Percentiles rank a stretch among this genome's conserved stretches.
phyloP scores from a whole-genome alignment of 1,284 basidiomycete genomes.

The Ustilago bromivora region DNA sequence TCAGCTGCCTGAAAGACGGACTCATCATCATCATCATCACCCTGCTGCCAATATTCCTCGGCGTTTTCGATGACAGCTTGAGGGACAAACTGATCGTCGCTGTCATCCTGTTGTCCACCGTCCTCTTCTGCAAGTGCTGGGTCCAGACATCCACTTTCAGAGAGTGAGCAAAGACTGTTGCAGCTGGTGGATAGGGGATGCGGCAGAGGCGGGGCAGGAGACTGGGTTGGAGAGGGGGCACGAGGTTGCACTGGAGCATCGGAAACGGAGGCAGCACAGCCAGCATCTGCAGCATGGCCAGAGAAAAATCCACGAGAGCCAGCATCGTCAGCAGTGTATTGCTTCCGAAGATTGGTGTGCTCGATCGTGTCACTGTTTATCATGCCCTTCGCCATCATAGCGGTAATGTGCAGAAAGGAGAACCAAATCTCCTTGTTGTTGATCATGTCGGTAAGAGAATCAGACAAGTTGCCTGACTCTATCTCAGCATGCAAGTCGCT shows the following conservation, averaged over 20 bases:
- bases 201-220: not conserved
- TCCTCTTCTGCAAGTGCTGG: not conserved
- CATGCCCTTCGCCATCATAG: too few species aligned
- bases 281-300: not conserved
- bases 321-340: not conserved
- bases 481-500: too few species aligned
- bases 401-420: too few species aligned
- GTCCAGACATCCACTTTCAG: not conserved
- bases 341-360: not conserved
- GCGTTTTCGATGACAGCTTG: not conserved
- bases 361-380: too few species aligned
- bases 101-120: not conserved
- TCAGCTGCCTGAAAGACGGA: not conserved
- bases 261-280: too few species aligned
- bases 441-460: too few species aligned
- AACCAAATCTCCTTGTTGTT: too few species aligned
- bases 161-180: not conserved
- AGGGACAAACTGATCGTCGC: not conserved
- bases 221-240: not conserved
- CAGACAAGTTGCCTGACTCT: too few species aligned
- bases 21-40: not conserved
- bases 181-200: not conserved
- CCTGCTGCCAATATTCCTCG: not conserved
- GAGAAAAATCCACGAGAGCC: not conserved
- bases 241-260: too few species aligned